Base-by-base conservation (phyloP, 495 filamentous ascomycete genomes). In the Daldinia loculata region DNA sequence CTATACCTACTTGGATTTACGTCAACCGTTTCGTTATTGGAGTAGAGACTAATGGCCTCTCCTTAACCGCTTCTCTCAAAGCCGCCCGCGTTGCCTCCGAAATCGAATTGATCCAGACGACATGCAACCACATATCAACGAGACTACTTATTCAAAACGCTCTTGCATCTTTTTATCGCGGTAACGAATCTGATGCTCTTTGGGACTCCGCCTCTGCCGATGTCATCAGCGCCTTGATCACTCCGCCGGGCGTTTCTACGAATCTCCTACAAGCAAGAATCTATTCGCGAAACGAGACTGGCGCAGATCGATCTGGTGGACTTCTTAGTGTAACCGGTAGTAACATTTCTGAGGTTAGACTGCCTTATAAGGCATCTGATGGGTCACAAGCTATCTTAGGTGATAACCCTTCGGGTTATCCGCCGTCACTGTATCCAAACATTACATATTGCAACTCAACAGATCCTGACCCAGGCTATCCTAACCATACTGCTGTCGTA, bases 61-160 rank as follows among this genome's bases (percentile, higher is more conserved):
- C 90, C 29, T 85, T 97, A 56, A 92, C 92, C 2, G 94, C 94
- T 15, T 92, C 90, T 12, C 87, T 97, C 75, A 97, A 97, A 78
- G 89, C 93, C 27, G 88, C 90, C 22, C 90, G 94, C 75, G 84
- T 98, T 38, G 80, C 89, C n/a, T 89, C 90, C 55, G 90, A 90
- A 74, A 84, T 96, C 27, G 82, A 90, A 36, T 84, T 95, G 43
- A 87, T 94, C 65, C 88, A 93, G 78, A 86, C 90, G 3, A 88
- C 86, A 32, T 90, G 89, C 70, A 81, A 84, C 45, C 87, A 88
- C 61, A 89, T 92, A 55, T 78, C 89, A 14, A 91, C 92, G 1
- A 84, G 93, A 58, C 72, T 94, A 8, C 71, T 91, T 17, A 79
- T 94, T 2, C 92, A 95, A 67, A 67, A 78, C 26, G 84, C 88